Evolutionary conservation across 345 rosid species (phyloP), one percentile per base, ranked within the genome.

Genomic region (Populus davidiana): DNA sequence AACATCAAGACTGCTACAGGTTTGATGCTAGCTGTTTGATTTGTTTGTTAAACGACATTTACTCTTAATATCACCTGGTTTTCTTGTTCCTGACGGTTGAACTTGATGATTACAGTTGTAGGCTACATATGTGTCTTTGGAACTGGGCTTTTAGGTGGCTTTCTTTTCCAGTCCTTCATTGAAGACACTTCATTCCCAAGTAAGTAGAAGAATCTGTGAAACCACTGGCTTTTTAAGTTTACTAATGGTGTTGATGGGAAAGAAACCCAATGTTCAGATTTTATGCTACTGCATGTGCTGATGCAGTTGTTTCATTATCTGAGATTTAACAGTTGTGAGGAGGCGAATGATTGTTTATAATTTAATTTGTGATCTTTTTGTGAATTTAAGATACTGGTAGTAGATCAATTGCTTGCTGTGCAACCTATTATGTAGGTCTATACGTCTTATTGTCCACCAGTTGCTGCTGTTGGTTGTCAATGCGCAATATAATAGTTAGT

Each of bases 1-100:
- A 88, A 86, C 70, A 87, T 87, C 56, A 91, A 91, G 87, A 93
- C 93, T 80, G 98, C 97, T 74, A 84, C 97, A 91, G 99, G 99
- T 93, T 82, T 71, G 81, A 29, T 74, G 35, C 25, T 75, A 35
- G 25, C 75, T 75, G 12, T 44, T 63, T 75, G 64, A 49, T 74
- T 5, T 8, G 23, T n/a, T 74, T 72, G 27, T 39, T 35, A 44
- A 6, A 50, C 18, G 61, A 21, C 5, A 35, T 12, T 36, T 49
- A 18, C 39, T 71, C 39, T 71, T 7, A 23, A 38, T 39, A 31
- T 72, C 70, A 49, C 43, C 75, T 69, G 69, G n/a, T 71, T 64
- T 62, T 69, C 63, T 65, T 77, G 39, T 73, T 23, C 66, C 12
- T 66, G 43, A 33, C 64, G 33, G 77, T 66, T 75, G 80, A 69